Base-by-base conservation (phyloP, 345 rosid species). In the Rhodomyrtus tomentosa region DNA sequence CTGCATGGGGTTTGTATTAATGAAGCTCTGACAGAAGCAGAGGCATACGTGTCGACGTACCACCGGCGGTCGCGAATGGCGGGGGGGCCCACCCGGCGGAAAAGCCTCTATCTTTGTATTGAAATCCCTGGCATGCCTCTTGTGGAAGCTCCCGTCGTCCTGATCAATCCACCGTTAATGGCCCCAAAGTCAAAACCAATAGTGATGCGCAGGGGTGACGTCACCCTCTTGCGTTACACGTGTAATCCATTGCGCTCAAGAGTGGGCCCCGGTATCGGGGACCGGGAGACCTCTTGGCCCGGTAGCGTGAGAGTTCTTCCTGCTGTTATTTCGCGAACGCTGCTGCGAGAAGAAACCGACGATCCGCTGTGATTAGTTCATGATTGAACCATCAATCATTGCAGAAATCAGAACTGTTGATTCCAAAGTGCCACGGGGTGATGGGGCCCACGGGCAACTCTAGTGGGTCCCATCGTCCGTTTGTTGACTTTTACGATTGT, bases 391-490 rank as follows among this genome's bases (percentile, higher is more conserved):
- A 16, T 8, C 76, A 68, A 68, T 68, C 45, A 68, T 68, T 68
- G 45, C 13, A 18, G 76, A 21, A 10, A 18, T 0, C 45, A 0
- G 76, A 36, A 59, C 10, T 6, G 73, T 7, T 16, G 38, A 59
- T 59, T 59, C 7, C 38, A 27, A 27, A 27, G 38, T 14, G 16
- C 20, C 2, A 4, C 1, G 72, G 2, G 2, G 38, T 7, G 73
- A 18, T 59, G 38, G 73, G 40, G 9, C 40, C 40, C 0, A 6
- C 0, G 4, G 3, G 36, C 8, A 2, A 58, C 36, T 22, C 1
- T 4, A 3, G 0, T 2, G 40, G 73, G 11, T 59, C 73, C 40
- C 1, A 0, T 8, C 0, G 38, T 27, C 40, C 0, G 14, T 27
- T 59, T 6, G 18, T 27, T 15, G 73, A 6, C 1, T n/a, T n/a